Base-by-base conservation (phyloP, 345 rosid genomes). In the Brassica carinata region DNA sequence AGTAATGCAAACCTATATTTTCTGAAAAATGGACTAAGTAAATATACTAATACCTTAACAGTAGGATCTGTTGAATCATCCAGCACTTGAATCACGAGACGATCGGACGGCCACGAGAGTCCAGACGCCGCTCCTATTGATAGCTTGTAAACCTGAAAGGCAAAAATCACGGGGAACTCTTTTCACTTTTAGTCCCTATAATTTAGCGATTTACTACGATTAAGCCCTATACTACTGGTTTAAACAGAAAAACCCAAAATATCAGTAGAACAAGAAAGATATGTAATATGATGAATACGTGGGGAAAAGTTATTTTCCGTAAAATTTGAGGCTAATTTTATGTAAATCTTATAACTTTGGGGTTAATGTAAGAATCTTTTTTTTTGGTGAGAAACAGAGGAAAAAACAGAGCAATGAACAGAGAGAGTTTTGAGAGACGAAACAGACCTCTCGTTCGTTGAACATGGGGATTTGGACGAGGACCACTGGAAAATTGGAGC, bases 401-500 rank as follows among this genome's bases (percentile, higher is more conserved):
- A 48, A 67, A 67, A 61, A 67, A 74, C 55, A 73, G 74, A 68
- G 73, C n/a, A 68, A 30, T 55, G 26, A 71, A 71, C 29, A 74
- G 59, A 74, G 43, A 61, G 63, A 69, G 10, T 0, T 19, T 19
- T 40, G 51, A 73, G 17, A 51, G n/a, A 3, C 23, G 62, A 55
- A 55, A 55, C 26, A 55, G 23, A 55, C 98, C 97, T 96, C 99
- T 84, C 73, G 89, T 83, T 96, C 99, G 73, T 96, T 96, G 87
- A 87, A 96, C 99, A 96, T 96, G 76, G 99, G 99, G 89, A 96
- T 96, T 94, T 96, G 99, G 10, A 96, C 64, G 26, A 96, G 94
- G 67, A 94, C 97, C 0, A 88, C 84, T 0, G 99, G 99, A 83
- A 90, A 96, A 83, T 88, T 87, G 4, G 93, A 84, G 82, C 70